Conservation (phyloP, 1,284 basidiomycete genomes). For the Wolfiporia cocos region DNA sequence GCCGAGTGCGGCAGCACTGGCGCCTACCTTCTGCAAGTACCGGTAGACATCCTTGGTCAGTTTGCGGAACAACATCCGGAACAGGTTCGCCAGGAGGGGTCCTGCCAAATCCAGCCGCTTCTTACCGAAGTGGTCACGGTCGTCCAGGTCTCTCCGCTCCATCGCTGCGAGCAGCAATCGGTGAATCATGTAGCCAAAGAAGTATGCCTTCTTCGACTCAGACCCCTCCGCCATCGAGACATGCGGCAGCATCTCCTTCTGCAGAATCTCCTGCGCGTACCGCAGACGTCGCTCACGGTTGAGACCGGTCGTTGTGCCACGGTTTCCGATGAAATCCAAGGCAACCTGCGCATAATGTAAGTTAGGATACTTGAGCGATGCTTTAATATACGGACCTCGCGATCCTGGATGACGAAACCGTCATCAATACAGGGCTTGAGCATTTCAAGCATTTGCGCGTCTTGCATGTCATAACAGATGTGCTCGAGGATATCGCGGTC, state of each 20-base stretch:
- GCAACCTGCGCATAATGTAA: slow-evolving; percentile 44
- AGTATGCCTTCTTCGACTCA: slow-evolving; percentile 98
- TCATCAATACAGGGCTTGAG: slow-evolving; percentile 99
- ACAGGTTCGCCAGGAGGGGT: slow-evolving; percentile 90
- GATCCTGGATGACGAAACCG: slow-evolving; percentile 96
- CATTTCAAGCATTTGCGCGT: slow-evolving; percentile 96
- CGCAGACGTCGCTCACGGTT: slow-evolving; percentile 90
- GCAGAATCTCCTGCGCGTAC: slow-evolving; percentile 96
- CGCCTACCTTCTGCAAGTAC: slow-evolving; percentile 86
- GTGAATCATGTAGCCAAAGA: slow-evolving; percentile 99
- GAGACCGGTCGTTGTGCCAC: slow-evolving; percentile 93
- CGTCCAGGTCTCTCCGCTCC: slow-evolving; percentile 93
- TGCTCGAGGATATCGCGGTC: slow-evolving; percentile 98
- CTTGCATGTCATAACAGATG: slow-evolving; percentile 97
- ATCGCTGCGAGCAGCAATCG: slow-evolving; percentile 89
- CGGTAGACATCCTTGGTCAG: slow-evolving; percentile 96
- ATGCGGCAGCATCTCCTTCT: slow-evolving; percentile 99
- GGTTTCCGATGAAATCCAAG: slow-evolving; percentile 96
- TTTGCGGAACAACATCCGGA: slow-evolving; percentile 97
- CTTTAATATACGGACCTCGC: slow-evolving; percentile 56
- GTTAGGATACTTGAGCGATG: slow-evolving; percentile 1
- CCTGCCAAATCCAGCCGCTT: slow-evolving; percentile 97
- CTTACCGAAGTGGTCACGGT: slow-evolving; percentile 99
- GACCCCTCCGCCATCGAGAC: slow-evolving; percentile 95
- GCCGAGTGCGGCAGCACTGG: too few relatives aligned